Base-by-base conservation (phyloP, 1,284 basidiomycete species). In the Austroboletus rostrupii region DNA sequence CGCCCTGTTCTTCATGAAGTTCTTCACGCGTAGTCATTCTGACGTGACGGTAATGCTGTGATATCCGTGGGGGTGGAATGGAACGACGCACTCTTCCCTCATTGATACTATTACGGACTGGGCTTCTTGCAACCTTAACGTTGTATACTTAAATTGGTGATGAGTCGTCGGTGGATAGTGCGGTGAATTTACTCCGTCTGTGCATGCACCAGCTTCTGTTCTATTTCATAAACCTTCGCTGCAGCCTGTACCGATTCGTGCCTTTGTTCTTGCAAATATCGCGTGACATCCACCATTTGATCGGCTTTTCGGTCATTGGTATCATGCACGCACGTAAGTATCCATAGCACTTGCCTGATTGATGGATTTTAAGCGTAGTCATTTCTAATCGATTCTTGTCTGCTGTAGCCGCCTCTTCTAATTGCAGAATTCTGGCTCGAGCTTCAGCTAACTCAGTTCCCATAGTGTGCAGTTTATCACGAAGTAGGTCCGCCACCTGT, bases 401-500 rank as follows among this genome's bases (percentile, higher is more conserved):
- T 12, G 57, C 56, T 50, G 38, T 53, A 43, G 66, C 67, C 47
- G 63, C 62, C 20, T 56, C 61, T 60, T 79, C 74, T 3, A 76
- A 62, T 36, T 76, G 74, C 17, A 62, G 57, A 21, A 75, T 58
- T 14, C 70, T 70, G 14, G 62, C 61, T 51, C 70, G 70, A 0
- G 72, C 59, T 47, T 78, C 73, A 9, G 70, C 72, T 0, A 81
- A 55, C 47, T 77, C 71, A 5, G 71, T 64, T 3, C 72, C 69
- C 50, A 76, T 69, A 42, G 68, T 58, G 36, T 76, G 70, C 1
- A 79, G 61, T 51, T 78, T 78, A 53, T 78, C 74, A n/a, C 77
- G 72, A 4, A 80, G 66, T 11, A 80, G 59, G 44, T 80, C 78
- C 19, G 70, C 74, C 31, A 80, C 77, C 53, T 78, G 72, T 52